Conservation (phyloP, 495 filamentous ascomycete species). For the Xylaria acuta region DNA sequence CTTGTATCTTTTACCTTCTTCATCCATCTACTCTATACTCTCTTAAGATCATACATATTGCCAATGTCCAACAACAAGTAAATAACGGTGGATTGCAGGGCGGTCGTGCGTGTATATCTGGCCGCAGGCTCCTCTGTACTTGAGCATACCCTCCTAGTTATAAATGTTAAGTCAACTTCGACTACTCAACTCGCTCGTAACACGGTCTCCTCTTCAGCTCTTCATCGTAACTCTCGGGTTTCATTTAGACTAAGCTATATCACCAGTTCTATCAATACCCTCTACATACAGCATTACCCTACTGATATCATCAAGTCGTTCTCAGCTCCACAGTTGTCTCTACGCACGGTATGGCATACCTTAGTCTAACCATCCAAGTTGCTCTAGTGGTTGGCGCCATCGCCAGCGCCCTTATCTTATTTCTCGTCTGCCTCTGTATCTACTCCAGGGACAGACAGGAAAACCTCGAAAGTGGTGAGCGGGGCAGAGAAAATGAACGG, state of each 20-base stretch:
- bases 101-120: background rate
- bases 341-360: background rate
- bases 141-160: background rate
- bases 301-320: background rate
- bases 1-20: background rate
- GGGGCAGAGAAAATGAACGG: background rate
- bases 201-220: background rate
- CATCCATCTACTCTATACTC: background rate
- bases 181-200: too few relatives aligned
- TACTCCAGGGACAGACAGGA: background rate
- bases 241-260: background rate
- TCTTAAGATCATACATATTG: background rate
- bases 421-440: background rate
- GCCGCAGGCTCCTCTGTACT: background rate
- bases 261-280: background rate
- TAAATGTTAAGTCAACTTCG: background rate
- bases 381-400: background rate
- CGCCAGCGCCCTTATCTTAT: background rate
- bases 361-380: background rate
- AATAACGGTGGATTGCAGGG: background rate
- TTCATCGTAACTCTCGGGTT: background rate
- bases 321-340: background rate
- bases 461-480: background rate
- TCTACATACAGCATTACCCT: background rate
- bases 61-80: background rate